Conservation (phyloP, 2,329 filamentous ascomycete genomes). For the Arthroderma sp. region DNA sequence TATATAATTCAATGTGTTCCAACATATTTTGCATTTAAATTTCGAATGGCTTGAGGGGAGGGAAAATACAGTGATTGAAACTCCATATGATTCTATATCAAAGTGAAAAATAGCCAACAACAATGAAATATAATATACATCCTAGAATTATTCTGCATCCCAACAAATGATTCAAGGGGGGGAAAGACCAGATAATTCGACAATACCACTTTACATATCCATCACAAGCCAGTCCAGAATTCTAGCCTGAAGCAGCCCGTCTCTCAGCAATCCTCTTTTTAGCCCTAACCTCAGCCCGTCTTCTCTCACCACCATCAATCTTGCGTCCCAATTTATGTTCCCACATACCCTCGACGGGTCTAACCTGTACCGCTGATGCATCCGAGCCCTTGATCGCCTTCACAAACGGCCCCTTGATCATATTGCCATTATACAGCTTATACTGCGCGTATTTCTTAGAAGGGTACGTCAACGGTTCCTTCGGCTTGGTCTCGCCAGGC, state of each 20-base stretch:
- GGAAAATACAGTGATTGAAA: too few relatives aligned
- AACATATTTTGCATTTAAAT: too few relatives aligned
- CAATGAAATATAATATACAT: too few relatives aligned
- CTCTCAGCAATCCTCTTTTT: slow-evolving; percentile 72
- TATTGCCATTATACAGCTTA: slow-evolving; percentile 52
- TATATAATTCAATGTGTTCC: too few relatives aligned
- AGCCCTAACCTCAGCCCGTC: slow-evolving; percentile 70
- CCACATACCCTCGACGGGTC: slow-evolving; percentile 79
- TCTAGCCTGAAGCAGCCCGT: slow-evolving; percentile 27
- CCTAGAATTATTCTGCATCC: too few relatives aligned
- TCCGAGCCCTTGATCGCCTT: slow-evolving; percentile 50
- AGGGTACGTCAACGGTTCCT: slow-evolving; percentile 25
- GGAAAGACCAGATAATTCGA: neutral
- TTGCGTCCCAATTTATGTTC: slow-evolving; percentile 76
- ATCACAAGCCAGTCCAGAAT: neutral
- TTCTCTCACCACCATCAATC: slow-evolving; percentile 91
- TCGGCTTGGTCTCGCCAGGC: slow-evolving; percentile 44
- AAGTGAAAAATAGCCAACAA: too few relatives aligned
- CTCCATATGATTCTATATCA: too few relatives aligned
- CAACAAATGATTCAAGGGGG: too few relatives aligned
- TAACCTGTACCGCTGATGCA: slow-evolving; percentile 51
- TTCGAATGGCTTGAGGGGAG: too few relatives aligned
- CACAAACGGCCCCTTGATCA: slow-evolving; percentile 63
- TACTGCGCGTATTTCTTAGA: slow-evolving; percentile 49
- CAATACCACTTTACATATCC: neutral